These are phyloP conservation scores for Exophiala oligosperma DNA, from an alignment of 2,329 filamentous ascomycete species.

Conservation along the genomic window DNA sequence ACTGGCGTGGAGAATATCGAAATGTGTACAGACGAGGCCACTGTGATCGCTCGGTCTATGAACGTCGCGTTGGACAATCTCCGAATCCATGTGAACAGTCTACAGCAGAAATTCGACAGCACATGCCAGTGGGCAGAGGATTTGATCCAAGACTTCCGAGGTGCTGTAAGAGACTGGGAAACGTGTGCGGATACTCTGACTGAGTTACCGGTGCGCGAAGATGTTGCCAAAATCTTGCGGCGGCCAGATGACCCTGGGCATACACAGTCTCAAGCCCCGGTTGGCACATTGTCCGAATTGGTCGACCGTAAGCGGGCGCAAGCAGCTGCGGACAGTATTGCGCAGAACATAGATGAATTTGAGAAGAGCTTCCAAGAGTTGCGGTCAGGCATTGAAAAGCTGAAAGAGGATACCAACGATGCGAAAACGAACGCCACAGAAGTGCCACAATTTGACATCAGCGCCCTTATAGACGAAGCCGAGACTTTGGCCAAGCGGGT, in stretches of 20 bases:
- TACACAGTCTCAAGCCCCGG: conserved; percentile 3
- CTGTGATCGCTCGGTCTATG: conserved; percentile 75
- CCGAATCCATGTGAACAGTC: conserved; percentile 47
- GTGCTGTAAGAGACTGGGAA: conserved; percentile 46
- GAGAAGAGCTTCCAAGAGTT: conserved; percentile 18
- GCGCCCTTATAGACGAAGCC: conserved; percentile 59
- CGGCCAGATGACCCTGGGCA: conserved; percentile 9
- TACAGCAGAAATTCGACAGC: conserved; percentile 48
- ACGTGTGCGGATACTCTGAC: conserved; percentile 38
- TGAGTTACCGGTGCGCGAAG: conserved; percentile 44
- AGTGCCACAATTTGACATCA: conserved; percentile 24
- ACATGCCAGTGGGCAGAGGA: conserved; percentile 48
- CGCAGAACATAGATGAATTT: conserved; percentile 21
- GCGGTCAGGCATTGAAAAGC: conserved; percentile 14
- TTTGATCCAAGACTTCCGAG: conserved; percentile 44
- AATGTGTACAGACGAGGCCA: conserved; percentile 58
- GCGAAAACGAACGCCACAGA: conserved; percentile 11
- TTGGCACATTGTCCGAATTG: conserved; percentile 27
- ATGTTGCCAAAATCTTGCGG: conserved; percentile 41
- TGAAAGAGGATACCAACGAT: conserved; percentile 22
- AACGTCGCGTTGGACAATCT: conserved; percentile 81
- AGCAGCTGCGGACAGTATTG: conserved; percentile 20
- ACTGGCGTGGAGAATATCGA: conserved; percentile 61
- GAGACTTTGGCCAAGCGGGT: conserved; percentile 85
- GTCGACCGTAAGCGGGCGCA: conserved; percentile 20